Base-by-base conservation (phyloP, 768 basidiomycete species). In the Clavulina sp. region DNA sequence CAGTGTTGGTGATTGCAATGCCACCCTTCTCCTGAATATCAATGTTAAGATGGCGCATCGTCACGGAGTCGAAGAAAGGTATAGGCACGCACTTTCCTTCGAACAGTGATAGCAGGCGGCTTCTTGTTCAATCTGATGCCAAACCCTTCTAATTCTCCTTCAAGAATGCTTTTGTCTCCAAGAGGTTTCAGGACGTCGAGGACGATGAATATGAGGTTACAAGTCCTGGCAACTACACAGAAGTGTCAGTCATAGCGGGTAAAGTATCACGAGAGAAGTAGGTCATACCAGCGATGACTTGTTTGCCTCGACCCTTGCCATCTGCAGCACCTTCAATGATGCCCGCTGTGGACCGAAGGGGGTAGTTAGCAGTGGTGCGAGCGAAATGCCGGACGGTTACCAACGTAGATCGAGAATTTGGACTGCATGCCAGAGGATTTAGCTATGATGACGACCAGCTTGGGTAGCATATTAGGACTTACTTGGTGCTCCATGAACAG, bases 291-390 rank as follows among this genome's bases (percentile, higher is more conserved):
- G 84, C 84, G 60, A 83, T 85, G 49, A 84, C 81, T 75, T 97
- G 93, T 57, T 87, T 81, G 73, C 93, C 93, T 72, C 93, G 71
- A 65, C 93, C 93, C 64, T 85, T 78, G 50, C 92, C 92, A 59
- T 95, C 92, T 61, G 89, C 88, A 26, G 93, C 93, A 59, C 93
- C 93, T 64, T 96, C 93, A 56, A 97, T 95, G 57, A 97, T 97
- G 71, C 95, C 93, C 57, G 89, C 82, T 87, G 56, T 32, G 58
- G 43, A 51, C 55, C 55, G 23, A 54, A 51, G 51, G 6, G 48
- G 63, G 58, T 34, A 48, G 40, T 44, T 5, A 29, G 5, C 43
- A 29, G 26, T 33, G 13, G 16, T 7, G 23, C 28, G 24, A 46
- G 13, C 13, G 26, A 9, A 46, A 19, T 18, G 9, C 34, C 9